Base-by-base conservation (phyloP, 345 rosid species). In the Diplotaxis tenuifolia region DNA sequence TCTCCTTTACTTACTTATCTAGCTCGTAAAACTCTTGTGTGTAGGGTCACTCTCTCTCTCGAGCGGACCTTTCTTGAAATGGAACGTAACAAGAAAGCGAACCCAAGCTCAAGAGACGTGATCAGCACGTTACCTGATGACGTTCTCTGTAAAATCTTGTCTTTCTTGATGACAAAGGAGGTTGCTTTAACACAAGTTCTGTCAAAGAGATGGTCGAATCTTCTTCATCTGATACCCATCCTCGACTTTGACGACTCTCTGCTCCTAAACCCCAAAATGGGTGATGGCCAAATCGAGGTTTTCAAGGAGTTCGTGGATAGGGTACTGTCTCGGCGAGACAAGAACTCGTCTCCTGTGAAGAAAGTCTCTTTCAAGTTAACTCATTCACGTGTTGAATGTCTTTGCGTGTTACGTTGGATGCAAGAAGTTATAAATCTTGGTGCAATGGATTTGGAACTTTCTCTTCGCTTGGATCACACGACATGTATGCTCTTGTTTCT, bases 161-260 rank as follows among this genome's bases (percentile, higher is more conserved):
- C 69, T 19, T 61, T 38, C 57, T 12, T 75, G 23, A 53, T 74
- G 0, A 68, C 74, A 6, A 75, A 75, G 9, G 73, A 75, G 7
- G 74, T 56, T 50, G 69, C 78, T 68, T 50, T n/a, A 25, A 67
- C 73, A 16, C 18, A 54, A 0, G 9, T 50, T 36, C 68, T 75
- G 3, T 68, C 79, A 5, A 75, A 53, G 34, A 9, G 79, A 9
- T 75, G 79, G 79, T 53, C 64, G 5, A 52, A 62, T 53, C 64
- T 75, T 21, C 57, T 61, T 34, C 74, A 36, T 1, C 5, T 12
- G n/a, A 4, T 75, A 14, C 79, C 74, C 2, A 1, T 28, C 4
- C 70, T 75, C 34, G 79, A 62, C 21, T 7, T 75, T 1, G 74
- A 75, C 36, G 79, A 75, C 9, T 61, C 68, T 6, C 9, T 19